Conservation (phyloP, 2,329 filamentous ascomycete genomes). For the Coniochaeta sp. region DNA sequence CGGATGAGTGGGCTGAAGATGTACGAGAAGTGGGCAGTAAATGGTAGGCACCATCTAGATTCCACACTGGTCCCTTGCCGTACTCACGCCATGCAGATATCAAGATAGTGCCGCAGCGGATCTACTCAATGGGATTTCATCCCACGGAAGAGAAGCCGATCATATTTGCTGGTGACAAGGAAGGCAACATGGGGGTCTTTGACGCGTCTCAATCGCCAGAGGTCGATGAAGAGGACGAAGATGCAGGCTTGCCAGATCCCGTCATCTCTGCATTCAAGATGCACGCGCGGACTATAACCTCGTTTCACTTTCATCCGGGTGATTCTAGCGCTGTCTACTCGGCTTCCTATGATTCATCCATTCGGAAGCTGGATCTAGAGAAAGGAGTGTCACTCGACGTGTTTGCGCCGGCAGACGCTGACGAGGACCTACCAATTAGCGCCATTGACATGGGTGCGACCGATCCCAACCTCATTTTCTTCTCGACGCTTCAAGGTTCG, state of each 20-base stretch:
- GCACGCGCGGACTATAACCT: constrained; percentile 80
- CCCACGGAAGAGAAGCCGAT: constrained; percentile 79
- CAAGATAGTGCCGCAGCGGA: constrained; percentile 80
- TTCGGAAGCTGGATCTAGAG: constrained; percentile 76
- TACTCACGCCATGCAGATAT: constrained; percentile 50
- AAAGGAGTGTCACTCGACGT: constrained; percentile 74
- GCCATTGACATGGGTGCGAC: constrained; percentile 70
- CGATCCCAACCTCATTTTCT: constrained; percentile 70
- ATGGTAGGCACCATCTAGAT: constrained; percentile 41
- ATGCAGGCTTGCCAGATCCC: constrained; percentile 59
- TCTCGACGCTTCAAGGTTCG: constrained; percentile 75
- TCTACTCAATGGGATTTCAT: constrained; percentile 85
- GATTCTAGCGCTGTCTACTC: constrained; percentile 73
- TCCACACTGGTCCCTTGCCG: neutral
- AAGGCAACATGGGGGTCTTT: constrained; percentile 83
- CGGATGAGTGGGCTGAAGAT: constrained; percentile 71
- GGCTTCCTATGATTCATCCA: constrained; percentile 86
- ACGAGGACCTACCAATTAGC: constrained; percentile 72
- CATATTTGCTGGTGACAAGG: constrained; percentile 89
- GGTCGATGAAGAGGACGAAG: constrained; percentile 55
- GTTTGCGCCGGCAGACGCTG: constrained; percentile 64
- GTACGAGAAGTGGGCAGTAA: constrained; percentile 79
- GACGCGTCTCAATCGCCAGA: constrained; percentile 67
- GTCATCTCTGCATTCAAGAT: constrained; percentile 86
- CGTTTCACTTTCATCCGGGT: constrained; percentile 68